Base-by-base conservation (phyloP, 2,329 filamentous ascomycete species). In the Colletotrichum filicis region DNA sequence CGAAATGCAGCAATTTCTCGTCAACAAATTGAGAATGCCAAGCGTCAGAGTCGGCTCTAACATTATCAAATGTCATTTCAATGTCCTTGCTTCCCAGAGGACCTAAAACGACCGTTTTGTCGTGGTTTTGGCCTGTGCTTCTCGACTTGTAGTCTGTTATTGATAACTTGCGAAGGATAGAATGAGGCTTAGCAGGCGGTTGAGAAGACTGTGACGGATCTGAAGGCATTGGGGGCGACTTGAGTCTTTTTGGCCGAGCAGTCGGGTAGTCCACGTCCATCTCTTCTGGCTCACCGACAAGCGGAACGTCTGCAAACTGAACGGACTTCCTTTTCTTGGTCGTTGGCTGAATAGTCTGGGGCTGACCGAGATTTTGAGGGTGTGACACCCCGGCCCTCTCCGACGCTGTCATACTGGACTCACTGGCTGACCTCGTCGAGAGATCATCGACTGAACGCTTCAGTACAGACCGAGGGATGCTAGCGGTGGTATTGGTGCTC, bases 11-110 rank as follows among this genome's bases (percentile, higher is more conserved):
- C 0, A 52, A 64, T 22, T 77, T 66, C 49, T 79, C 68, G 1
- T 65, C 61, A 24, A 77, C 73, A 14, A 85, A 78, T 6, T 74
- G 67, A 1, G 71, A 32, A 16, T 79, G 66, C 81, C 82, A 84
- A 19, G 74, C 52, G 12, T 68, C 66, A 19, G 58, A 22, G 8
- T 68, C 58, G 37, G 19, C 19, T 32, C 30, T 58, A 9, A 75
- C 64, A 9, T 68, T 74, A 12, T 75, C 74, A 16, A 75, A 72
- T 3, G 53, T 63, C 53, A 75, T 66, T 56, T 68, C 37, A 12
- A 75, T 19, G 11, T 65, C 52, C n/a, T 42, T 70, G 49, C 52
- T 64, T 11, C 56, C 66, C 22, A 30, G 24, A 4, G 74, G 63
- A 4, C 74, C 74, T 26, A 75, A 37, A 12, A 56, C 26, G 14